phyloP scores from a whole-genome alignment of 139 green algal genomes.

The Micromonas pusilla region DNA sequence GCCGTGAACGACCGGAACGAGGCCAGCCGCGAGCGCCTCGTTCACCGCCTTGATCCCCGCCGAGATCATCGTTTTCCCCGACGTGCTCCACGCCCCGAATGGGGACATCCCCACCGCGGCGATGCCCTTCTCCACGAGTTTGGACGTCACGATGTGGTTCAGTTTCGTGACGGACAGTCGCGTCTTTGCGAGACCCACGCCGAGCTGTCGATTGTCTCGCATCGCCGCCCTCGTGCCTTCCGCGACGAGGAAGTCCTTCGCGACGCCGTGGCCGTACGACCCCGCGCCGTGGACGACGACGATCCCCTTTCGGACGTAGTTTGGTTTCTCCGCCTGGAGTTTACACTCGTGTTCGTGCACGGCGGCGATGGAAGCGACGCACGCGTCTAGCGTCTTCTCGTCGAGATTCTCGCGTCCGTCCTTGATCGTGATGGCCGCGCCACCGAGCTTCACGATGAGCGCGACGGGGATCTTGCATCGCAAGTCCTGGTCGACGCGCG shows the following conservation, averaged over 20 bases:
- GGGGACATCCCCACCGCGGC: too few species aligned
- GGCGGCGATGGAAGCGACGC: not conserved
- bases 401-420: not conserved
- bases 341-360: not conserved
- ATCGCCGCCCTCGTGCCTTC: not conserved
- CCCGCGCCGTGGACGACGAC: slow-evolving; percentile 13
- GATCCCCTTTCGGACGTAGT: not conserved
- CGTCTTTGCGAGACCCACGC: not conserved
- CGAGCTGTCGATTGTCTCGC: not conserved
- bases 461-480: too few species aligned
- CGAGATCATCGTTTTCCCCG: too few species aligned
- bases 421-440: not conserved
- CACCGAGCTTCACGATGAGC: not conserved
- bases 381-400: not conserved
- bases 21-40: not conserved
- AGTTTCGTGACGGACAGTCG: not conserved
- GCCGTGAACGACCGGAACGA: slow-evolving; percentile 6
- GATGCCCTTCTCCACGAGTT: too few species aligned
- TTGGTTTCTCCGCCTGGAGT: not conserved
- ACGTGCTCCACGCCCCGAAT: too few species aligned
- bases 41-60: not conserved
- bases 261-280: not conserved
- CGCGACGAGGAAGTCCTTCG: not conserved
- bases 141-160: too few species aligned
- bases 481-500: too few species aligned